Evolutionary conservation across 2,329 filamentous ascomycete species (phyloP).

Genomic region (Raffaelea arxii): DNA sequence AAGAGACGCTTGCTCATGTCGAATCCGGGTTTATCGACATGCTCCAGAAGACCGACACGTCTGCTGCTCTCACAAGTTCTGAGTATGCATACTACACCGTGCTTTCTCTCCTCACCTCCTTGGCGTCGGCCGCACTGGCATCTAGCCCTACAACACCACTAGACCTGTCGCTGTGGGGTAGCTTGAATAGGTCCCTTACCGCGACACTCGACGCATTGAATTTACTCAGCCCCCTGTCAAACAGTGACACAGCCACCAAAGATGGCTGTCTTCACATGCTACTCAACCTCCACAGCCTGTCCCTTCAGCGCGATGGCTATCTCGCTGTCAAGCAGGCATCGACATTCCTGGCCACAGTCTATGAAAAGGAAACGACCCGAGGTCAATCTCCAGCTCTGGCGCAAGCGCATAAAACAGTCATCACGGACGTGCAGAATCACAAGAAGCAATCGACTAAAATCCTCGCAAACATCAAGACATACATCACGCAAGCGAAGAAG

Average conservation of each 20-base stretch:
- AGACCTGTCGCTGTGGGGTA: neutral
- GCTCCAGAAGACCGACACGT: slow-evolving; percentile 18
- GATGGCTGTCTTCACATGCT: slow-evolving; percentile 19
- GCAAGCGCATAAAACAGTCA: slow-evolving; percentile 23
- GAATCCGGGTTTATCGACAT: slow-evolving; percentile 31
- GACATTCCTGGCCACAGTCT: slow-evolving; percentile 18
- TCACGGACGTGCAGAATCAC: slow-evolving; percentile 20
- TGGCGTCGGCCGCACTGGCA: slow-evolving; percentile 15
- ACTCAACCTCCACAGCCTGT: slow-evolving; percentile 23
- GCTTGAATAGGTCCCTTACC: neutral
- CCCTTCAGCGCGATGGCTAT: slow-evolving; percentile 26
- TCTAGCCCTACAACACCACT: slow-evolving; percentile 7
- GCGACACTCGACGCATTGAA: slow-evolving; percentile 7
- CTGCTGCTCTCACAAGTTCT: slow-evolving; percentile 25
- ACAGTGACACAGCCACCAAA: neutral
- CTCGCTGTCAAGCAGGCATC: slow-evolving; percentile 21
- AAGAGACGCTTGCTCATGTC: slow-evolving; percentile 31
- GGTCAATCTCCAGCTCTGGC: slow-evolving; percentile 25
- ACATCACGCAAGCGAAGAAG: slow-evolving; percentile 22
- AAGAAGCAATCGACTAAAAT: slow-evolving; percentile 9
- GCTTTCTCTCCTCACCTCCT: slow-evolving; percentile 28
- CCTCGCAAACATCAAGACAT: slow-evolving; percentile 19
- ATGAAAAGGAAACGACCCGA: slow-evolving; percentile 22
- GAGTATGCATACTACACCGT: slow-evolving; percentile 35
- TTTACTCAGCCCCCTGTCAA: neutral